A percentile compares a stretch with the other conserved stretches of the same genome.
phyloP scores from a whole-genome alignment of 106 monocot species.

The Alisma plantagoaquatica region DNA sequence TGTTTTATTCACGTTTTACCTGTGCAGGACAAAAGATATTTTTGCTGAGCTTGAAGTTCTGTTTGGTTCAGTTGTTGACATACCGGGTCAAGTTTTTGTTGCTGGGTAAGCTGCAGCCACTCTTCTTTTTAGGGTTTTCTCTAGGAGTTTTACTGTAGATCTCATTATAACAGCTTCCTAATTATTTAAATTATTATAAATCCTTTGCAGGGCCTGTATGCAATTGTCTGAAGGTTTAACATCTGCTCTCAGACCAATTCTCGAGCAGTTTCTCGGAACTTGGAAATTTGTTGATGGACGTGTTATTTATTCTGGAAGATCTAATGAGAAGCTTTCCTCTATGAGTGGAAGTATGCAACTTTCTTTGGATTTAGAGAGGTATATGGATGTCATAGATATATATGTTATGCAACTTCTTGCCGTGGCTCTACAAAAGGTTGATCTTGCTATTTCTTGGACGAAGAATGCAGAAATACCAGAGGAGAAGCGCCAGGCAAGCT shows the following conservation, averaged over 20 bases:
- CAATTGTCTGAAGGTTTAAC: conserved; percentile 59
- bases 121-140: too few species aligned
- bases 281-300: conserved; percentile 56
- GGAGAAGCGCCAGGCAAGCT: conserved; percentile 53
- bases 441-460: conserved; percentile 72
- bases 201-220: conserved; percentile 45
- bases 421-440: conserved; percentile 19
- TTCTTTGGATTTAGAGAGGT: conserved; percentile 24
- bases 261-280: conserved; percentile 59
- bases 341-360: conserved; percentile 3
- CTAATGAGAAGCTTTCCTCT: conserved; percentile 11
- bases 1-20: too few species aligned
- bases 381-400: conserved; percentile 55
- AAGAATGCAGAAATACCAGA: conserved; percentile 54
- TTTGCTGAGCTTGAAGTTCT: conserved; percentile 48
- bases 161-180: too few species aligned
- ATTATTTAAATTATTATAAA: too few species aligned
- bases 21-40: conserved; percentile 59
- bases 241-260: conserved; percentile 31
- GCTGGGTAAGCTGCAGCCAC: too few species aligned
- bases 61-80: conserved; percentile 53
- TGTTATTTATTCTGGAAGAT: conserved; percentile 25
- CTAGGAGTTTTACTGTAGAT: too few species aligned
- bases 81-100: conserved; percentile 58
- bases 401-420: conserved; percentile 59